Evolutionary conservation across 1,284 basidiomycete genomes (phyloP).

Genomic region (Boletus sp.): DNA sequence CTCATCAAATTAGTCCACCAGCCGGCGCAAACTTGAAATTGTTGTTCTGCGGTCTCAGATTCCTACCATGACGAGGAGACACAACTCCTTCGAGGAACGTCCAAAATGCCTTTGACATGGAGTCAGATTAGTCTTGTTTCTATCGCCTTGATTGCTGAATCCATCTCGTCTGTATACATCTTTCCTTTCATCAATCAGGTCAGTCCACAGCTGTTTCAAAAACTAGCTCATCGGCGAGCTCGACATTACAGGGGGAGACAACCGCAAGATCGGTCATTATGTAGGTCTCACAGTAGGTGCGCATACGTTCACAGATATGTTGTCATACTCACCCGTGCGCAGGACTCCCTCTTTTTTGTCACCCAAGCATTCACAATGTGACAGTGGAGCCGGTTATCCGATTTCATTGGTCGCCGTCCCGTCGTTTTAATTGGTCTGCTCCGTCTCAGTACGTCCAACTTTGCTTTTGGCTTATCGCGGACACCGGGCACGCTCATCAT

Average conservation of each 20-base stretch:
- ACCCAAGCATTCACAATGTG: slow-evolving; percentile 66
- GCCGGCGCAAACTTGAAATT: no score
- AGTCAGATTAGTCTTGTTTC: slow-evolving; percentile 19
- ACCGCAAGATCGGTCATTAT: slow-evolving; percentile 59
- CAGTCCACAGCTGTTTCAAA: not conserved
- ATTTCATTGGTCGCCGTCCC: slow-evolving; percentile 67
- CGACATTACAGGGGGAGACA: slow-evolving; percentile 41
- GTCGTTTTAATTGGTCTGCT: slow-evolving; percentile 63
- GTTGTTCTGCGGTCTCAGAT: no score
- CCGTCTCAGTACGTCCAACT: slow-evolving; percentile 67
- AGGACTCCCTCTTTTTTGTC: slow-evolving; percentile 72
- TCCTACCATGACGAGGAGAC: slow-evolving; percentile 22
- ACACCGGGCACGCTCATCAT: slow-evolving; percentile 60
- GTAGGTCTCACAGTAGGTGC: slow-evolving; percentile 55
- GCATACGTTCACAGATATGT: not conserved
- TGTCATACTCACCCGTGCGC: not conserved
- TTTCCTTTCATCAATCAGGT: slow-evolving; percentile 32
- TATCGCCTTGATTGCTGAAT: slow-evolving; percentile 23
- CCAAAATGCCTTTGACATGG: slow-evolving; percentile 25
- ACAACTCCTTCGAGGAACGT: slow-evolving; percentile 18
- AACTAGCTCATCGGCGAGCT: slow-evolving; percentile 33
- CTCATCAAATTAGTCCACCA: no score
- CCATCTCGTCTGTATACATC: slow-evolving; percentile 23
- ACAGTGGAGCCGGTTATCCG: slow-evolving; percentile 70
- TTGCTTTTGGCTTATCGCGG: slow-evolving; percentile 66